Evolutionary conservation across 176 grass and related monocot genomes (phyloP), one percentile per base, ranked within the genome.

Genomic region (Eleusine coracana): DNA sequence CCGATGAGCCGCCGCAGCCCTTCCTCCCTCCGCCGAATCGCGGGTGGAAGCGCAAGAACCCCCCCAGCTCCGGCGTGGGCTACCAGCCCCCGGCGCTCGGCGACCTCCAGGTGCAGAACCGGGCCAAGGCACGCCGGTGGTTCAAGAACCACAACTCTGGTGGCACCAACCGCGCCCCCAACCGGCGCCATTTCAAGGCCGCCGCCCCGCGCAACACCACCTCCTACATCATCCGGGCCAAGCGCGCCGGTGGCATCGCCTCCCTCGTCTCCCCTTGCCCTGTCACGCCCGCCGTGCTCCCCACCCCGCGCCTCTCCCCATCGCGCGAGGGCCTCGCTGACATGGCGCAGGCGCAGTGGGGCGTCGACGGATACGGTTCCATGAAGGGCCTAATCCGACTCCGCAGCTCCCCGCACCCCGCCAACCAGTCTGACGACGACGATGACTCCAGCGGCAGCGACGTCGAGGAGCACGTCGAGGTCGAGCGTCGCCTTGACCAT

Each of bases 301-400:
- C 93, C 46, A 96, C 93, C 23, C 96, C 96, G 16, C 82, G 81
- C 25, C 80, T 98, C 82, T 96, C 96, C 20, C 96, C 96, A 2
- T 80, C 90, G 23, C 93, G 91, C 36, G 96, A 98, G 77, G 91
- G 91, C 76, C 86, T 98, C 51, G 85, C 88, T 4, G 93, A 98
- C 79, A 93, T 98, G 91, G 96, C 88, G 4, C 90, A 93, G 89
- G 92, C 83, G 23, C 90, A 96, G 84, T 98, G 96, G 96, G 96
- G 93, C 49, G 92, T 98, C 3, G 96, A 98, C 15, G 96, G 96
- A 0, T 98, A 95, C 15, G 96, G 92, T 62, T 93, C 96, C 48
- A 98, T 98, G 93, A 98, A 92, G 85, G 96, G 96, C 38, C 85
- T 91, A 68, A 95, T 98, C 82, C 92, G 96, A 38, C 89, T 98